Evolutionary conservation across 305 asterid species (phyloP).

Genomic region (Plantago lanceolata): DNA sequence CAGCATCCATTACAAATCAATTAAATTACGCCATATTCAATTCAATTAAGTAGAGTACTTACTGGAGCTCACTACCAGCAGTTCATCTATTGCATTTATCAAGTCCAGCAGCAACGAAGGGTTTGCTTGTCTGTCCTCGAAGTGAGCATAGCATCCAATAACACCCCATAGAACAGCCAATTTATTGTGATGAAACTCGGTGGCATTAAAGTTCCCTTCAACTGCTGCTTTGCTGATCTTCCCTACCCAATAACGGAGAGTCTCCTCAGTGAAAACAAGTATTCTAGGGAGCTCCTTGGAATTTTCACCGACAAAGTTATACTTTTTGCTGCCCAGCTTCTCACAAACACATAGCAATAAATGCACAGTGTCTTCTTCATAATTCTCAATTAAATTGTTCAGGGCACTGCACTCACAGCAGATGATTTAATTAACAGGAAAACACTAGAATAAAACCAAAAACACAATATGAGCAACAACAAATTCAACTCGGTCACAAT

Average conservation of each 20-base stretch:
- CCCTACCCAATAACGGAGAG: slow-evolving; percentile 46
- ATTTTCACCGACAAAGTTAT: slow-evolving; percentile 41
- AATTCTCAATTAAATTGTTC: slow-evolving; percentile 51
- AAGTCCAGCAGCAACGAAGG: slow-evolving; percentile 55
- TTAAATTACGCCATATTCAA: slow-evolving; percentile 15
- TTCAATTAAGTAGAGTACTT: slow-evolving; percentile 30
- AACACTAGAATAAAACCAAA: slow-evolving; percentile 5
- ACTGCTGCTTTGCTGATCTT: slow-evolving; percentile 35
- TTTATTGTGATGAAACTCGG: slow-evolving; percentile 38
- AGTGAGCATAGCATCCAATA: slow-evolving; percentile 58
- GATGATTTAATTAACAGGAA: slow-evolving; percentile 21
- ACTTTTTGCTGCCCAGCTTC: slow-evolving; percentile 48
- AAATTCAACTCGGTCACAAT: slow-evolving; percentile 21
- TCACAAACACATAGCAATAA: slow-evolving; percentile 58
- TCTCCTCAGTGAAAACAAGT: slow-evolving; percentile 36
- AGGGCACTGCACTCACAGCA: slow-evolving; percentile 62
- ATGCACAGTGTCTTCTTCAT: slow-evolving; percentile 54
- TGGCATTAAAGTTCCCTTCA: slow-evolving; percentile 29
- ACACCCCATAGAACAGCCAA: slow-evolving; percentile 83
- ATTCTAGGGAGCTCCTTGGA: slow-evolving; percentile 39
- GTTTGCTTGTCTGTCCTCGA: slow-evolving; percentile 41
- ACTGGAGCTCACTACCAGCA: slow-evolving; percentile 54
- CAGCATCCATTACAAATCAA: slow-evolving; percentile 18
- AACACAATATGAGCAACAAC: neutral
- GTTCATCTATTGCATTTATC: slow-evolving; percentile 62